A percentile compares a stretch with the other conserved stretches of the same genome.
Evolutionary conservation across 495 filamentous ascomycete genomes (phyloP).

Genomic region (Podospora appendiculata): DNA sequence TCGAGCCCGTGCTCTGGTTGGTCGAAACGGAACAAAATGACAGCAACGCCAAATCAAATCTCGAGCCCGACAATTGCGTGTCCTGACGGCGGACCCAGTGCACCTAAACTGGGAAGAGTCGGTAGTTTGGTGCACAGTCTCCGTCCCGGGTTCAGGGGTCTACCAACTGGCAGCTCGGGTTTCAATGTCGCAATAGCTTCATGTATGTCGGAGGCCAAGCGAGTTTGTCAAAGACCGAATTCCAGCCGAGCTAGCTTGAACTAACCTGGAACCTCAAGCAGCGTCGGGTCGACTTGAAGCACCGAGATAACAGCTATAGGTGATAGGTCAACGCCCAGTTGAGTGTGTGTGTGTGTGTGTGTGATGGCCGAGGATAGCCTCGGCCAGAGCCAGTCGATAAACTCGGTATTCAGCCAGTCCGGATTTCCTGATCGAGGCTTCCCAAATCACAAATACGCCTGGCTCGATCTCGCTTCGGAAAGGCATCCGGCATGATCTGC

Average conservation of each 20-base stretch:
- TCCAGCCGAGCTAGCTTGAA: not conserved
- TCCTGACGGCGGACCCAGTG: not conserved
- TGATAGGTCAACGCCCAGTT: not conserved
- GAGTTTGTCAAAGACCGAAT: not conserved
- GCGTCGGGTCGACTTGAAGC: not conserved
- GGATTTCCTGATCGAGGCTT: constrained; percentile 10
- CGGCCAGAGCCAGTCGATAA: not conserved
- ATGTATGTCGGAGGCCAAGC: not conserved
- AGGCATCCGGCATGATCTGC: too few relatives aligned
- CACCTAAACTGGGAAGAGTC: not conserved
- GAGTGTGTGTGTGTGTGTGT: too few relatives aligned
- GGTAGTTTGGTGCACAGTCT: not conserved
- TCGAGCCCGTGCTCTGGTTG: not conserved
- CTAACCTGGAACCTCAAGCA: not conserved
- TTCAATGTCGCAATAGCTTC: not conserved
- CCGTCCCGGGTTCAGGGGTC: not conserved
- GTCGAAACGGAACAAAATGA: not conserved
- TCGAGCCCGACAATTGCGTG: not conserved
- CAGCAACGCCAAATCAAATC: not conserved
- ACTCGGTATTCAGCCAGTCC: not conserved
- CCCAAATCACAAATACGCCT: not conserved
- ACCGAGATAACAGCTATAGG: not conserved
- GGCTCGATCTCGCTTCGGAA: too few relatives aligned
- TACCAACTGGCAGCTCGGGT: not conserved
- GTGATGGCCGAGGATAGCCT: not conserved